These are phyloP conservation scores for Nicotiana knightiana DNA, from an alignment of 257 asterid genomes.

Conservation along the genomic window DNA sequence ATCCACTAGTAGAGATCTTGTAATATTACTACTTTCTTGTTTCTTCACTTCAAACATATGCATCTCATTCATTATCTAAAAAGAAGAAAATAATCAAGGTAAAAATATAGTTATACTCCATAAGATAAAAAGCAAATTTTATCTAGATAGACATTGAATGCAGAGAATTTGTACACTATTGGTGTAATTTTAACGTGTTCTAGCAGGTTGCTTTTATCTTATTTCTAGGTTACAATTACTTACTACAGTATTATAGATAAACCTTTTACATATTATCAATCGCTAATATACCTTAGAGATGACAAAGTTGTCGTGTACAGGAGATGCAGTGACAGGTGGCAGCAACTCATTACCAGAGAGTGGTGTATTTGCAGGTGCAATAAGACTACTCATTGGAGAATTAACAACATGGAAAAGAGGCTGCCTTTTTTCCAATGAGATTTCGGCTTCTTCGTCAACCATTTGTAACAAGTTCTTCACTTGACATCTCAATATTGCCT, in stretches of 20 bases:
- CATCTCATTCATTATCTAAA: conserved; percentile 31
- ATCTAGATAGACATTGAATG: too few species aligned
- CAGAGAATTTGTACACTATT: too few species aligned
- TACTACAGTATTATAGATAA: too few species aligned
- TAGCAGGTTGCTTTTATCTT: too few species aligned
- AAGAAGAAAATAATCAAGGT: neutral
- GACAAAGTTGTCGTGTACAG: conserved; percentile 32
- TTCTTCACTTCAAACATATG: conserved; percentile 21
- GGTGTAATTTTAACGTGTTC: too few species aligned
- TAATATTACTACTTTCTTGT: conserved; percentile 33
- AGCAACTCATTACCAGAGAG: conserved; percentile 22
- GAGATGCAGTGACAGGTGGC: conserved; percentile 26
- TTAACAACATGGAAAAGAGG: conserved; percentile 22
- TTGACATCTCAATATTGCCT: conserved; percentile 85
- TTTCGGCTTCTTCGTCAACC: conserved; percentile 79
- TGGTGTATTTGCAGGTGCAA: conserved; percentile 87
- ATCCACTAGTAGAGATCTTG: conserved; percentile 71
- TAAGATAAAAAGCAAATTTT: too few species aligned
- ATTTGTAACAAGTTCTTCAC: conserved; percentile 80
- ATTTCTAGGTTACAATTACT: too few species aligned
- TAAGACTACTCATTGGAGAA: conserved; percentile 41
- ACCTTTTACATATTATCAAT: too few species aligned
- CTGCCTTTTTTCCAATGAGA: conserved; percentile 34
- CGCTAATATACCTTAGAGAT: conserved; percentile 44
- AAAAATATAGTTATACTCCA: too few species aligned